Conservation (phyloP, 1,284 basidiomycete species). For the Mycosarcoma mackinlayi region DNA sequence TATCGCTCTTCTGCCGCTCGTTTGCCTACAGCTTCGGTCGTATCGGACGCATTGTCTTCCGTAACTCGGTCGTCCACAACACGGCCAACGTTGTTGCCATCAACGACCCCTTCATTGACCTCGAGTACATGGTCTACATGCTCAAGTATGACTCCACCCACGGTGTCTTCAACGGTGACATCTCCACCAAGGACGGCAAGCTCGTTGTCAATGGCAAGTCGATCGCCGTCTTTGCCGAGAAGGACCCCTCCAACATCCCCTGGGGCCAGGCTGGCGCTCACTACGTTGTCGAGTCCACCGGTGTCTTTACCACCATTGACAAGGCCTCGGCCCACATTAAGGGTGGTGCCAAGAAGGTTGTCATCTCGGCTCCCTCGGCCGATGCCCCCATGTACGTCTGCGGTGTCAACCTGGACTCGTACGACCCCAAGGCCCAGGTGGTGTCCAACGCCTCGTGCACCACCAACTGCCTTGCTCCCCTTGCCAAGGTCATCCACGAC, state of each 20-base stretch:
- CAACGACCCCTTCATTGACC: slow-evolving; percentile 87
- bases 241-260: slow-evolving; percentile 85
- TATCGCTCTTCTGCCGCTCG: neutral
- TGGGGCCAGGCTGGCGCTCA: slow-evolving; percentile 86
- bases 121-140: slow-evolving; percentile 81
- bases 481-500: slow-evolving; percentile 98
- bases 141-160: slow-evolving; percentile 99
- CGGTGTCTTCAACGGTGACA: slow-evolving; percentile 89
- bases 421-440: slow-evolving; percentile 87
- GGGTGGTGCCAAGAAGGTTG: slow-evolving; percentile 99
- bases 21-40: slow-evolving; percentile 63
- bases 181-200: slow-evolving; percentile 88
- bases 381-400: slow-evolving; percentile 89
- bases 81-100: slow-evolving; percentile 62
- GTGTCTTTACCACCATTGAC: slow-evolving; percentile 95
- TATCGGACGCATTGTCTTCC: slow-evolving; percentile 80
- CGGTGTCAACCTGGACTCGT: slow-evolving; percentile 95
- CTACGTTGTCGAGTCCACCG: slow-evolving; percentile 97
- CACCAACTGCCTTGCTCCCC: slow-evolving; percentile 93
- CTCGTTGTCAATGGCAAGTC: slow-evolving; percentile 85
- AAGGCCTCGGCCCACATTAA: slow-evolving; percentile 94
- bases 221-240: slow-evolving; percentile 83
- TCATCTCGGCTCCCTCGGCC: slow-evolving; percentile 98
- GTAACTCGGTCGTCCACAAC: slow-evolving; percentile 74
- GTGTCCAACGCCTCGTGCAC: slow-evolving; percentile 99